These are phyloP conservation scores for Salvia rosmarinus DNA, from an alignment of 257 asterid genomes.

Conservation along the genomic window DNA sequence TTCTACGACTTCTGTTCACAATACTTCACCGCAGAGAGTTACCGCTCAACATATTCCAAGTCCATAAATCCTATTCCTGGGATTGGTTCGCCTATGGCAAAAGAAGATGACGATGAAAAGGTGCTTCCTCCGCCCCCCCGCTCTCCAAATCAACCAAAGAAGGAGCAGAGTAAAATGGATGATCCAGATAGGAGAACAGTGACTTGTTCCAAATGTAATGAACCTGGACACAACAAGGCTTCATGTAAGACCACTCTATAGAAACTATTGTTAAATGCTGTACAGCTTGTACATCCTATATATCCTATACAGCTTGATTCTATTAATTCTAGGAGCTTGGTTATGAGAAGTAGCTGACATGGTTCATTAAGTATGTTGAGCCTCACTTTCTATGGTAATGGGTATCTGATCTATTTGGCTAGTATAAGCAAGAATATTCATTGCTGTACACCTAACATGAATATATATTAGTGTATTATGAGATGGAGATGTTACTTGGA, in stretches of 20 bases:
- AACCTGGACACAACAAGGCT: conserved; percentile 88
- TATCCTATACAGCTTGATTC: neutral
- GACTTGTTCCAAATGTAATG: conserved; percentile 82
- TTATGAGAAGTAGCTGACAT: too few species aligned
- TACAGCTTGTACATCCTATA: conserved; percentile 33
- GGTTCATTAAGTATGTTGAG: too few species aligned
- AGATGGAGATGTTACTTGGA: too few species aligned
- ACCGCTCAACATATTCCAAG: conserved; percentile 52
- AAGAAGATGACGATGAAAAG: conserved; percentile 39
- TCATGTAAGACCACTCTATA: conserved; percentile 66
- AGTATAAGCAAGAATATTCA: too few species aligned
- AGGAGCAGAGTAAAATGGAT: conserved; percentile 52
- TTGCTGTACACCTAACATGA: too few species aligned
- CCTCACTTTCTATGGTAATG: too few species aligned
- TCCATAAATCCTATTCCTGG: conserved; percentile 57
- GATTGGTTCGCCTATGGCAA: conserved; percentile 44
- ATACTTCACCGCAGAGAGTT: conserved; percentile 60
- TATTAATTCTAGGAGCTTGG: neutral
- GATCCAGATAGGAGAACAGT: conserved; percentile 82
- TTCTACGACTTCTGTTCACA: conserved; percentile 70
- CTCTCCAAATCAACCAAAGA: conserved; percentile 43
- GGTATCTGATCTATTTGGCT: too few species aligned
- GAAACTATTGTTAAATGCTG: conserved; percentile 26
- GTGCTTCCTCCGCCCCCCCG: conserved; percentile 77
- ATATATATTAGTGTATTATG: too few species aligned